Conservation (phyloP, 164 flowering plant species). For the Houttuynia cordata region DNA sequence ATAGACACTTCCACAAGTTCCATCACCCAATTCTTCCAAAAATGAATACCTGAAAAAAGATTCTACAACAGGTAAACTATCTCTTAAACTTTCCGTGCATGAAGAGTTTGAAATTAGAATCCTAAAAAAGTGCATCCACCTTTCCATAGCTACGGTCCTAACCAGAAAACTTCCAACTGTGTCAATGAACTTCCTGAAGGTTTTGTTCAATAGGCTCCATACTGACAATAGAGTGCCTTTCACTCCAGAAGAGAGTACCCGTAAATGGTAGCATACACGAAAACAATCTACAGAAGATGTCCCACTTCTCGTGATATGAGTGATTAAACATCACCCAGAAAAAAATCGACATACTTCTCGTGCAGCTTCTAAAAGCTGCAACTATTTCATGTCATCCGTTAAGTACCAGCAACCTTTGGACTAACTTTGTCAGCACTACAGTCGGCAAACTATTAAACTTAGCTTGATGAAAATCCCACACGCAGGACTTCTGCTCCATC, state of each 20-base stretch:
- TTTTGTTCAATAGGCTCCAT: slow-evolving; percentile 30
- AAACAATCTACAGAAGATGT: slow-evolving; percentile 16
- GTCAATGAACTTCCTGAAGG: slow-evolving; percentile 38
- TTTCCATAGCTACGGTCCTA: slow-evolving; percentile 45
- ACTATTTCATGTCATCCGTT: slow-evolving; percentile 34
- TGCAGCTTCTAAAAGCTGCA: slow-evolving; percentile 60
- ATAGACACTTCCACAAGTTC: slow-evolving; percentile 84
- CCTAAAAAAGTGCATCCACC: slow-evolving; percentile 21
- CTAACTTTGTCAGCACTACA: slow-evolving; percentile 12
- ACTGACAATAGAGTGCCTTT: slow-evolving; percentile 32
- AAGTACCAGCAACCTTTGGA: slow-evolving; percentile 13
- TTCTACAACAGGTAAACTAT: slow-evolving; percentile 5
- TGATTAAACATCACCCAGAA: slow-evolving; percentile 30
- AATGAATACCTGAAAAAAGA: slow-evolving; percentile 42
- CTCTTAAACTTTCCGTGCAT: not conserved
- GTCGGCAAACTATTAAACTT: slow-evolving; percentile 5
- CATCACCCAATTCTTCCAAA: slow-evolving; percentile 82
- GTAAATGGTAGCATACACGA: slow-evolving; percentile 25
- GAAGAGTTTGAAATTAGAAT: not conserved
- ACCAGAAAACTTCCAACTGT: slow-evolving; percentile 10
- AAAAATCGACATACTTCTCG: slow-evolving; percentile 46
- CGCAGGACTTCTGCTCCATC: slow-evolving; percentile 8
- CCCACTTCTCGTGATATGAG: slow-evolving; percentile 37
- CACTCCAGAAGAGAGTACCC: slow-evolving; percentile 19
- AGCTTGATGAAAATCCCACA: slow-evolving; percentile 8